Evolutionary conservation across 2,329 filamentous ascomycete species (phyloP), one percentile per base, ranked within the genome.

Genomic region (Proliferodiscus dingleyae): DNA sequence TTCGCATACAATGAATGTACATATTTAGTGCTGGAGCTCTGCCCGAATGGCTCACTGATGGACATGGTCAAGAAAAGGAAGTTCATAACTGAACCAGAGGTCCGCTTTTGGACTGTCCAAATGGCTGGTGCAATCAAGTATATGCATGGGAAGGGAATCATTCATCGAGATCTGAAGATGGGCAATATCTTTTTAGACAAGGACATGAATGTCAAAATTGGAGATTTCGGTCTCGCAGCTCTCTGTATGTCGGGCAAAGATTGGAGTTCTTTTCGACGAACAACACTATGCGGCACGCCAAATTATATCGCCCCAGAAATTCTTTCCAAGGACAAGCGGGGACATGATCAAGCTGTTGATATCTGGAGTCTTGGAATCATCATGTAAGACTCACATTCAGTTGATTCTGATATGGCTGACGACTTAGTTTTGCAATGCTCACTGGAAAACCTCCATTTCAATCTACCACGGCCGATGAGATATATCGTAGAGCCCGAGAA

Each of bases 241-340:
- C 74, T 98, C 58, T 74, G 97, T 46, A 83, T 97, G 36, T 94
- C 90, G 8, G 89, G 91, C 62, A 89, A 85, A 64, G 93, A 98
- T 61, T 87, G 88, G 77, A 83, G 83, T 66, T 89, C 80, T 70
- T 75, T 57, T 49, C 81, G 93, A 53, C 80, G 94, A 60, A 96
- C 89, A 21, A 98, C 93, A 5, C 80, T 98, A 49, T 98, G 93
- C 59, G 93, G 93, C 47, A 98, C 93, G 4, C 93, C 93, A 2
- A 98, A 98, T 66, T 98, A 98, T 65, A 95, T 98, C 57, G 93
- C 93, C 0, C 93, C 93, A 0, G 93, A 98, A 63, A 95, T 98
- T 51, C 70, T 98, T 41, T 88, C 95, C 62, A 95, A 93, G 72
- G 88, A 86, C 26, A 93, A 88, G 62, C 89, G 91, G 59, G 93